These are phyloP conservation scores for Eremothecium gossypii DNA, from an alignment of 1,139 yeast genomes.

Conservation along the genomic window DNA sequence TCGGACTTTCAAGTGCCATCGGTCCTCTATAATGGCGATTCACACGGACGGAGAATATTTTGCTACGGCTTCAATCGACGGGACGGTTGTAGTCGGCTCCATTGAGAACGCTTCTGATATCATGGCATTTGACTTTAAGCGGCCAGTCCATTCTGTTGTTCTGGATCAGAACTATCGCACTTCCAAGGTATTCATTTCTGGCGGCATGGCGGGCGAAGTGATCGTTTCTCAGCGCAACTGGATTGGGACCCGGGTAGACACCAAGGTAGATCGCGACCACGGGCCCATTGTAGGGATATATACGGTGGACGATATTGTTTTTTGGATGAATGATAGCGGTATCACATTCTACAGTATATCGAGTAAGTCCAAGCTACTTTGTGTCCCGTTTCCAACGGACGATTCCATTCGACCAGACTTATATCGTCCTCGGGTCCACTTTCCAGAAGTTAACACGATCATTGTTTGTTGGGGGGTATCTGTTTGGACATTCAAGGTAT, in stretches of 20 bases:
- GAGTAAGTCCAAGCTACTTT: conserved; percentile 38
- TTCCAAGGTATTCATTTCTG: conserved; percentile 63
- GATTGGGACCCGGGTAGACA: conserved; percentile 75
- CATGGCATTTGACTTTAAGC: conserved; percentile 67
- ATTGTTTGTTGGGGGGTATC: conserved; percentile 78
- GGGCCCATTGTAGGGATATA: conserved; percentile 70
- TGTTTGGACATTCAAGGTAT: conserved; percentile 62
- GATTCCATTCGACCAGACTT: conserved; percentile 55
- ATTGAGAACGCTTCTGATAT: conserved; percentile 54
- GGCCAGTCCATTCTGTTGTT: conserved; percentile 85
- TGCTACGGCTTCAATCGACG: conserved; percentile 89
- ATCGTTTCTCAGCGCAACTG: conserved; percentile 69
- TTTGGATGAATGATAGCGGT: conserved; percentile 86
- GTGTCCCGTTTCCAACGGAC: conserved; percentile 48
- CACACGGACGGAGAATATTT: conserved; percentile 65
- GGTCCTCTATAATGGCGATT: conserved; percentile 69
- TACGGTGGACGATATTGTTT: conserved; percentile 49
- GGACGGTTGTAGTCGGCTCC: conserved; percentile 78
- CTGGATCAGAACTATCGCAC: conserved; percentile 59
- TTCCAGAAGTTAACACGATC: conserved; percentile 59
- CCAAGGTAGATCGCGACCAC: conserved; percentile 47
- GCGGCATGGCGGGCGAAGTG: conserved; percentile 87
- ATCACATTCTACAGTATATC: conserved; percentile 49
- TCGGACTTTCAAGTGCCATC: conserved; percentile 72
- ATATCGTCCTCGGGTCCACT: conserved; percentile 71